phyloP scores from a whole-genome alignment of 2,329 filamentous ascomycete genomes.

The Bipolaris oryzae region DNA sequence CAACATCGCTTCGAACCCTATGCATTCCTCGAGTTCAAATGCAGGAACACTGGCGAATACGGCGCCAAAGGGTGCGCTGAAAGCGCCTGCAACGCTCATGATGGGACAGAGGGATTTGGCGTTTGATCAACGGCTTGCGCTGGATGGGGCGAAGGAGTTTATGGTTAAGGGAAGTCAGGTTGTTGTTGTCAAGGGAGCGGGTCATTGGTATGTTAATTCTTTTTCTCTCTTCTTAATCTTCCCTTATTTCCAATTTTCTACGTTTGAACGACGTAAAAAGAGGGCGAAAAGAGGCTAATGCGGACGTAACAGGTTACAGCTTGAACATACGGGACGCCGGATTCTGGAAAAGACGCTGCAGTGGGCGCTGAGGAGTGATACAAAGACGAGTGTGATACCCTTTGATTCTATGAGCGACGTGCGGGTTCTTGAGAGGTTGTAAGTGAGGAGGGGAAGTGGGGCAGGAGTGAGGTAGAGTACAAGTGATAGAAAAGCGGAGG shows the following conservation, averaged over 20 bases:
- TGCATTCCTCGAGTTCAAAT: conserved; percentile 14
- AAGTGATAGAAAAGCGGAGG: not conserved
- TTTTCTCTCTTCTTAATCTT: not conserved
- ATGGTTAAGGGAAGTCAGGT: conserved; percentile 58
- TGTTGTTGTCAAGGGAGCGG: conserved; percentile 55
- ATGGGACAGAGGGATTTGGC: conserved; percentile 61
- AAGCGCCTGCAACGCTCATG: conserved; percentile 59
- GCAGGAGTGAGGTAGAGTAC: too few relatives aligned
- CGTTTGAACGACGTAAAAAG: too few relatives aligned
- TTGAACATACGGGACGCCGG: conserved; percentile 53
- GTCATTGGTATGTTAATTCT: conserved; percentile 57
- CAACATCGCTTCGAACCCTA: conserved; percentile 42
- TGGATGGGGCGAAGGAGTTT: conserved; percentile 61
- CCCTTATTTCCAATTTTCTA: too few relatives aligned
- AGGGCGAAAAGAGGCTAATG: not conserved
- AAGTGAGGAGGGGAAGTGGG: not conserved
- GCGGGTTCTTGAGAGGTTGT: conserved; percentile 23
- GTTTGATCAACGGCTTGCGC: conserved; percentile 55
- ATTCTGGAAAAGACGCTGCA: conserved; percentile 50
- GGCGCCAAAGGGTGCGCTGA: conserved; percentile 54
- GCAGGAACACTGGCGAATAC: conserved; percentile 51
- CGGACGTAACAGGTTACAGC: conserved; percentile 36
- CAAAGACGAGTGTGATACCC: conserved; percentile 19
- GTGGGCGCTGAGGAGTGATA: conserved; percentile 40
- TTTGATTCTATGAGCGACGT: conserved; percentile 32